These are phyloP conservation scores for Camellia sinensis DNA, from an alignment of 148 eudicot species.

Conservation along the genomic window DNA sequence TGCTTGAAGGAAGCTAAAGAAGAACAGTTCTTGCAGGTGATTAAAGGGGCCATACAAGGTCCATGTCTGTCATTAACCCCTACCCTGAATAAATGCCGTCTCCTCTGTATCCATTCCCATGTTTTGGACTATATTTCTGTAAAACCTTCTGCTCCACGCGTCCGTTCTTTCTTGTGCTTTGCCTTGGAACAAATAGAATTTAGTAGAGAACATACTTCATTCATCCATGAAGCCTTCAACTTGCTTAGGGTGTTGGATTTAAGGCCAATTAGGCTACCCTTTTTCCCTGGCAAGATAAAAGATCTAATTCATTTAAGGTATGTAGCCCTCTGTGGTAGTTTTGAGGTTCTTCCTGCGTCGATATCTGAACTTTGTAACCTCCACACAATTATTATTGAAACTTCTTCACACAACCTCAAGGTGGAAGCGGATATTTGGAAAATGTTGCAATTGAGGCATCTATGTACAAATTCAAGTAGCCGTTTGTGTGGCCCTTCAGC, in stretches of 20 bases:
- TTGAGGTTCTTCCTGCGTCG: constrained; percentile 27
- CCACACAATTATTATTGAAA: constrained; percentile 33
- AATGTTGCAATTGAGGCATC: constrained; percentile 36
- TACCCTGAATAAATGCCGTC: constrained; percentile 16
- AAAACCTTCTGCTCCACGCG: constrained; percentile 24
- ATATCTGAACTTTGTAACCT: constrained; percentile 33
- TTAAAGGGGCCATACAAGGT: constrained; percentile 7
- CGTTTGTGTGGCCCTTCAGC: constrained; percentile 16
- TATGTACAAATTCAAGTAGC: constrained; percentile 28
- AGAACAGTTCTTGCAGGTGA: constrained; percentile 27
- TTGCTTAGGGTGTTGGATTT: constrained; percentile 38
- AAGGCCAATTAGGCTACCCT: constrained; percentile 20
- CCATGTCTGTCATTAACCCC: not conserved
- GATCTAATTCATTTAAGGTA: constrained; percentile 32
- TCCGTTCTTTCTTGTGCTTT: constrained; percentile 37
- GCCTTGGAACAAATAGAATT: constrained; percentile 16
- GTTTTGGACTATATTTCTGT: constrained; percentile 22
- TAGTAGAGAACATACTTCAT: constrained; percentile 13
- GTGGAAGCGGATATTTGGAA: constrained; percentile 38
- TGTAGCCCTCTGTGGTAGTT: constrained; percentile 24
- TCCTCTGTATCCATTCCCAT: constrained; percentile 34
- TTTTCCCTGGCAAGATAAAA: constrained; percentile 22
- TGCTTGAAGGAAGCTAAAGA: constrained; percentile 29
- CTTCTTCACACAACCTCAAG: constrained; percentile 27
- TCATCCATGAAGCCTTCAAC: constrained; percentile 27